Evolutionary conservation across 2,329 filamentous ascomycete genomes (phyloP), one percentile per base, ranked within the genome.

Genomic region (Neocatenulostroma microsporum): DNA sequence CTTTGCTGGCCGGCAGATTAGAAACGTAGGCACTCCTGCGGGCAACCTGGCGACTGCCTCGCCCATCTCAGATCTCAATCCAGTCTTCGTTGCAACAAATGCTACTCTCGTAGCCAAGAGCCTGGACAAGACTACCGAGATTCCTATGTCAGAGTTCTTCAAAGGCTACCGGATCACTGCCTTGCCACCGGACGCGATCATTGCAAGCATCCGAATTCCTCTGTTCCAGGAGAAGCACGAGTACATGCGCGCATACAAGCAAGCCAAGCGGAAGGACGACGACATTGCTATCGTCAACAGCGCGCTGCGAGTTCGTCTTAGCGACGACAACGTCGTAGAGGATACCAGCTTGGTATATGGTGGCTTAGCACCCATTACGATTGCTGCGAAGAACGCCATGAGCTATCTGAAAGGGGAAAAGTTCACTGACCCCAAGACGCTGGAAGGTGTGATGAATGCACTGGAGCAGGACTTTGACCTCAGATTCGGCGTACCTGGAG

Each of bases 231-330:
- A 78, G 36, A 82, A 81, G 51, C 81, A 84, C 3, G 91, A 96
- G 57, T 86, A 80, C 56, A 82, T 94, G 58, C 76, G 83, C 28
- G 81, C 89, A 1, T 96, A 95, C 63, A 98, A 98, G 63, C 89
- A 96, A 60, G 79, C 91, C 1, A 98, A 98, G 68, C 71, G 91
- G 48, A 96, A 96, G 57, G 91, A 98, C 52, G 91, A 98, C 53
- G 91, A 98, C 56, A 96, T 98, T 56, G 91, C 91, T 2, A 96
- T 98, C 51, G 91, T 96, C 17, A 96, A 93, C 32, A 79, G 83
- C 19, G 87, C 89, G 1, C 62, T 96, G 39, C 76, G 85, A 23
- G 71, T 96, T 4, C 76, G 74, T 4, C 63, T 96, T 3, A 74
- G 80, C 25, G 73, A 82, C 3, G 69, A 72, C 1, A 76, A 89